These are phyloP conservation scores for Bipolaris sorokiniana DNA, from an alignment of 2,329 filamentous ascomycete genomes.

Conservation along the genomic window DNA sequence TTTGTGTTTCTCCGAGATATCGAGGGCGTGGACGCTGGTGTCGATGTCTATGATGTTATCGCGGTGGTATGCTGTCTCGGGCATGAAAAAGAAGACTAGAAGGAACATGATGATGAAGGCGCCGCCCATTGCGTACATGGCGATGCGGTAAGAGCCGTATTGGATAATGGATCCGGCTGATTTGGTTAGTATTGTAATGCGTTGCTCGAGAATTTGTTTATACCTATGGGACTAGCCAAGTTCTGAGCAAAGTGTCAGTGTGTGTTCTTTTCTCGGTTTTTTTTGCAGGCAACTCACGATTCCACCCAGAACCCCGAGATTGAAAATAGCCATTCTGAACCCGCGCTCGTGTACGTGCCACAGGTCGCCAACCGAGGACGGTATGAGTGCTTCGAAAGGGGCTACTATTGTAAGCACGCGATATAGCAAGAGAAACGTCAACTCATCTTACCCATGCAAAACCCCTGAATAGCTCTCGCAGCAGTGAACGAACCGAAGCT, in stretches of 20 bases:
- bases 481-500: conserved; percentile 29
- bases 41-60: conserved; percentile 26
- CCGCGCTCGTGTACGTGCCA: conserved; percentile 37
- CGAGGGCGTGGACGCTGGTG: conserved; percentile 19
- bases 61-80: conserved; percentile 27
- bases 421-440: background rate
- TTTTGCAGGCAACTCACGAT: conserved; percentile 14
- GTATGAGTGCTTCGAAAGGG: conserved; percentile 35
- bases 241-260: conserved; percentile 14
- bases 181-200: background rate
- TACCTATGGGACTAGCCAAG: conserved; percentile 28
- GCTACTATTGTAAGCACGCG: conserved; percentile 5
- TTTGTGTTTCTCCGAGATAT: conserved; percentile 15
- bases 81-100: conserved; percentile 35
- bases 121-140: conserved; percentile 33
- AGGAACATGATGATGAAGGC: conserved; percentile 30
- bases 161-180: conserved; percentile 30
- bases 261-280: no score
- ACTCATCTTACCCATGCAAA: conserved; percentile 25
- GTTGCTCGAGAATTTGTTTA: background rate
- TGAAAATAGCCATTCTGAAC: conserved; percentile 33
- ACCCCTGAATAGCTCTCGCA: conserved; percentile 28
- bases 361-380: conserved; percentile 30
- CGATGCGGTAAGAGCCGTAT: conserved; percentile 25
- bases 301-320: conserved; percentile 33